Evolutionary conservation across 345 rosid genomes (phyloP).

Genomic region (Firmiana major): DNA sequence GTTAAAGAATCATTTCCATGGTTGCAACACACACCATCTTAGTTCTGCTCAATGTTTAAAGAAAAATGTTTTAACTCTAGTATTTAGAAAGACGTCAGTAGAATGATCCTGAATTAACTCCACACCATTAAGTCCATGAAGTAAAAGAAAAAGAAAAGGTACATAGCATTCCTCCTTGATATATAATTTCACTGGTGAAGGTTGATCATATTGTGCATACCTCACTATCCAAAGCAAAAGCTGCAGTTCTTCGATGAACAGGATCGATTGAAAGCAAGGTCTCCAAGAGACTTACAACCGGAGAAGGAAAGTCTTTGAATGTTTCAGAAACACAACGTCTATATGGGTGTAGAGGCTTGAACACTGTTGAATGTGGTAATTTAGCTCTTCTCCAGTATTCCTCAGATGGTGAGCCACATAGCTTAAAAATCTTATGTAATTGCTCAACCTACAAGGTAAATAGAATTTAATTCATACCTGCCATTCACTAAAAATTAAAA

Average conservation of each 20-base stretch:
- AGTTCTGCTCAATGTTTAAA: background rate
- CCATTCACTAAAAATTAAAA: background rate
- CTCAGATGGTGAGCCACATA: conserved; percentile 90
- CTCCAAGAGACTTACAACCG: conserved; percentile 68
- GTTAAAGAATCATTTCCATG: background rate
- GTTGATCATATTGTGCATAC: conserved; percentile 31
- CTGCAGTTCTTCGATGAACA: conserved; percentile 65
- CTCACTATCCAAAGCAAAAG: conserved; percentile 75
- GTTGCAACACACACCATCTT: background rate
- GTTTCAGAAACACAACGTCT: conserved; percentile 60
- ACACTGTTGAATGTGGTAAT: conserved; percentile 58
- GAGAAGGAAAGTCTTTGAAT: conserved; percentile 56
- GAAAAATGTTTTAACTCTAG: background rate
- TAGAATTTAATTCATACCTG: background rate
- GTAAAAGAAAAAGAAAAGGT: background rate
- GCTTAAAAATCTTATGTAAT: conserved; percentile 86
- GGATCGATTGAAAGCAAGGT: conserved; percentile 84
- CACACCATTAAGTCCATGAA: background rate
- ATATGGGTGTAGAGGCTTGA: conserved; percentile 79
- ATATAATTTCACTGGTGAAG: background rate
- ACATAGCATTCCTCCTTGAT: background rate
- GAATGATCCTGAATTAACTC: background rate
- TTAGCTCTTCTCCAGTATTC: conserved; percentile 74
- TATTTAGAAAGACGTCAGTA: background rate
- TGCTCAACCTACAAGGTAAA: conserved; percentile 65